phyloP scores from a whole-genome alignment of 176 grass and related monocot genomes.

The Bothriochloa decipiens region DNA sequence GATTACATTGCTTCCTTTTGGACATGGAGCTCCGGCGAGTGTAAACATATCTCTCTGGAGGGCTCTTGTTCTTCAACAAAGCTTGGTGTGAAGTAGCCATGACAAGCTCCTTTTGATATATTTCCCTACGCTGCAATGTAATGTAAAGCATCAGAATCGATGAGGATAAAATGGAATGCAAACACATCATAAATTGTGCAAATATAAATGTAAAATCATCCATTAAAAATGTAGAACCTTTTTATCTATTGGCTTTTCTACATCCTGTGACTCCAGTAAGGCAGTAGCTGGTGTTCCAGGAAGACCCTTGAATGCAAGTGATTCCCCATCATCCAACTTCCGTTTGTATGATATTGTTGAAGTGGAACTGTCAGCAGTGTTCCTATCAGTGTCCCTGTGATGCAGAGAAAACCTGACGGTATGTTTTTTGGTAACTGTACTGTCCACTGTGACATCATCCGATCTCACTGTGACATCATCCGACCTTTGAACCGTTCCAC shows the following conservation, averaged over 20 bases:
- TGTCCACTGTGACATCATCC: slow-evolving; percentile 80
- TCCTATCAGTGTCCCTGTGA: slow-evolving; percentile 67
- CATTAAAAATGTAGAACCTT: slow-evolving; percentile 52
- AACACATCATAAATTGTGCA: slow-evolving; percentile 3
- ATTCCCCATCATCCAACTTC: slow-evolving; percentile 71
- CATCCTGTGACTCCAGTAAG: slow-evolving; percentile 40
- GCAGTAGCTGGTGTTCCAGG: slow-evolving; percentile 44
- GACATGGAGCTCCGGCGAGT: slow-evolving; percentile 67
- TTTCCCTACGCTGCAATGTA: slow-evolving; percentile 46
- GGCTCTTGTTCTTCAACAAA: slow-evolving; percentile 72
- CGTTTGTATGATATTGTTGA: slow-evolving; percentile 81
- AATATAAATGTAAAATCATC: slow-evolving; percentile 10
- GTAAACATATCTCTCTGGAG: slow-evolving; percentile 85
- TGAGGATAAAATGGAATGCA: neutral
- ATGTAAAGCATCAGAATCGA: slow-evolving; percentile 33
- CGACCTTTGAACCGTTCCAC: slow-evolving; percentile 72
- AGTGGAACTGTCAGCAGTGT: slow-evolving; percentile 80
- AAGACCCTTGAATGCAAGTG: slow-evolving; percentile 64
- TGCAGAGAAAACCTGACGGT: slow-evolving; percentile 61
- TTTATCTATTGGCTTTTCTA: slow-evolving; percentile 56
- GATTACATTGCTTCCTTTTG: slow-evolving; percentile 66
- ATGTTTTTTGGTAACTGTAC: slow-evolving; percentile 72
- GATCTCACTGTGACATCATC: slow-evolving; percentile 55
- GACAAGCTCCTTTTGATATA: slow-evolving; percentile 54
- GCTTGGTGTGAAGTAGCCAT: slow-evolving; percentile 63